Conservation (phyloP, 108 stramenopile genomes). For the Nannochloropsis oceanica region DNA sequence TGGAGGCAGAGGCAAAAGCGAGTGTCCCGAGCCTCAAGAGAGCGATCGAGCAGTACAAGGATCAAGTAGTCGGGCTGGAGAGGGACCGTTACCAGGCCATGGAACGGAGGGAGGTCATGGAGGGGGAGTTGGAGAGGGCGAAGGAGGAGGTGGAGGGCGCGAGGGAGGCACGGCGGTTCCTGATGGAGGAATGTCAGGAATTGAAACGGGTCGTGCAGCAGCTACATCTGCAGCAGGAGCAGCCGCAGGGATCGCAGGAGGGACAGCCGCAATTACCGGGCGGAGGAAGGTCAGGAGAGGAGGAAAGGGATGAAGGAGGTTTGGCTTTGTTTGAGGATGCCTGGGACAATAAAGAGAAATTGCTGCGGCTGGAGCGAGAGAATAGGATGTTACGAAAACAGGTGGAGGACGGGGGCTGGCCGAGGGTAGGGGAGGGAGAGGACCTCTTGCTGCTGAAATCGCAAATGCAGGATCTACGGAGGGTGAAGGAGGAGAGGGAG, state of each 20-base stretch:
- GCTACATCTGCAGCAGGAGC: background rate
- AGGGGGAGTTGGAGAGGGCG: background rate
- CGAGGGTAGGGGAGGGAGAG: background rate
- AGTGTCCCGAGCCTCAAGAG: constrained; percentile 15
- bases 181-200: background rate
- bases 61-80: constrained; percentile 21
- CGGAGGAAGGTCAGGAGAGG: background rate
- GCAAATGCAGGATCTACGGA: constrained; percentile 7
- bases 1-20: background rate
- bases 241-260: background rate
- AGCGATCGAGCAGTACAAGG: constrained; percentile 24
- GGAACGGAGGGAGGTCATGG: background rate
- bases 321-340: background rate
- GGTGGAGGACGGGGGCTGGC: background rate
- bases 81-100: constrained; percentile 15
- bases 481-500: constrained; percentile 18
- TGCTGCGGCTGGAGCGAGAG: background rate
- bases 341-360: background rate
- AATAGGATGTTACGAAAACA: background rate
- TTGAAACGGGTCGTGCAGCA: background rate
- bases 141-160: background rate
- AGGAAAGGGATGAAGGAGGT: background rate
- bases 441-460: background rate
- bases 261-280: too few relatives aligned
- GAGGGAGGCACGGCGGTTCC: background rate